Base-by-base conservation (phyloP, 2,329 filamentous ascomycete genomes). In the Curvularia verruculosa region DNA sequence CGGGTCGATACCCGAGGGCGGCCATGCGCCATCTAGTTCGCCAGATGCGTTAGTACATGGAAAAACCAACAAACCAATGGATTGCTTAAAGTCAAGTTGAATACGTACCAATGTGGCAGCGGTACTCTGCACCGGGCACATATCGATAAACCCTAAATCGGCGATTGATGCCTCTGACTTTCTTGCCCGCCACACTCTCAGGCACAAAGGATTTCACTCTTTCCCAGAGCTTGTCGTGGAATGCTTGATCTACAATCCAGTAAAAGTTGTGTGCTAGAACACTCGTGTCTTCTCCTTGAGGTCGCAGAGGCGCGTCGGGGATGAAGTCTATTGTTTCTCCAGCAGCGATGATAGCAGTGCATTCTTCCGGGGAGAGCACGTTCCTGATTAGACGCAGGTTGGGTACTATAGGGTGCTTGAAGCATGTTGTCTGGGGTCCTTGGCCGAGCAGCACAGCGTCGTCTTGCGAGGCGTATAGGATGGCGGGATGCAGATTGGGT, bases 211-310 rank as follows among this genome's bases (percentile, higher is more conserved):
- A 76, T 2, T 81, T 76, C 2, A 90, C 83, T 13, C 88, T 82
- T 0, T 77, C 73, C 88, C 88, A 90, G 1, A 90, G 79, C 13
- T 78, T 81, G 54, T 87, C 82, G 65, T 87, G 84, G 70, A 90
- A 89, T 0, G 80, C 78, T 21, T 80, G 78, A 63, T 90, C 88
- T 12, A 87, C 80, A 8, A 90, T 80, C 88, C 88, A 90, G 77
- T 90, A 90, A 64, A 90, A 89, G 72, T 90, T 90, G 77, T 90
- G 88, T 0, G 88, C 88, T 1, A 90, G 74, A 45, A 90, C 82
- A 66, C 86, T 89, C 23, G 81, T 80, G 51, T 78, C 77, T 58
- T 89, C 86, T 15, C 85, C 85, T 54, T 87, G 85, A n/a, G 86
- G 84, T 2, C 86, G 84, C 28, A 90, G 77, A 0, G 88, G 88